Base-by-base conservation (phyloP, 805 yeast species). In the Candida sonorensis region DNA sequence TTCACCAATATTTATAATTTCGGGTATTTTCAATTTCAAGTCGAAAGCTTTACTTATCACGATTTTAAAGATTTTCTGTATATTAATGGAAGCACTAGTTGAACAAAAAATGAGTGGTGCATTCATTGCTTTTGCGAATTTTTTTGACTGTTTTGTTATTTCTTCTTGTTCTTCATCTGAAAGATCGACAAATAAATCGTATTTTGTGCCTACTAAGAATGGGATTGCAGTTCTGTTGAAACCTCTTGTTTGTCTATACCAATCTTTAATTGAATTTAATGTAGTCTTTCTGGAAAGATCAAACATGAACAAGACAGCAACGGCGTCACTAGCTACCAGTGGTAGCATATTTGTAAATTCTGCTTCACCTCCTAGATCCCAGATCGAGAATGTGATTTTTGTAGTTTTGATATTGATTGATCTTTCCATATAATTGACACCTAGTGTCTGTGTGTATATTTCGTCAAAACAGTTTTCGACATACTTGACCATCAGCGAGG, bases 271-370 rank as follows among this genome's bases (percentile, higher is more conserved):
- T n/a, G 88, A 80, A 51, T 81, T 82, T 33, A 90, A 66, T 0
- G 96, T 85, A 17, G 87, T 75, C 41, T 82, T 84, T 28, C 95
- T 68, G 2, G 96, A 84, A 37, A 90, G 62, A 58, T 90, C 97
- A 64, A 82, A 90, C 79, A 84, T 77, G 48, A 88, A 87, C 26
- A 90, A 65, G 17, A 90, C 75, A 1, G 96, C 95, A 10, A 87
- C 92, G 0, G 97, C 92, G 40, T 88, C 97, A 42, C 81, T 77
- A 11, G 94, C 81, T 10, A 90, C 96, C 36, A 90, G 65, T 15
- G 97, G 95, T 24, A 92, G 64, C 98, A 90, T 90, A 55, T 90
- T 90, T 34, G 87, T 84, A 59, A 86, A 90, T 57, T 92, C 97
- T 32, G 84, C 73, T 48, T 88, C 95, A 1, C 98, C 98, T 16